These are phyloP conservation scores for Echinosophora koreensis DNA, from an alignment of 306 rosid genomes.

Conservation along the genomic window DNA sequence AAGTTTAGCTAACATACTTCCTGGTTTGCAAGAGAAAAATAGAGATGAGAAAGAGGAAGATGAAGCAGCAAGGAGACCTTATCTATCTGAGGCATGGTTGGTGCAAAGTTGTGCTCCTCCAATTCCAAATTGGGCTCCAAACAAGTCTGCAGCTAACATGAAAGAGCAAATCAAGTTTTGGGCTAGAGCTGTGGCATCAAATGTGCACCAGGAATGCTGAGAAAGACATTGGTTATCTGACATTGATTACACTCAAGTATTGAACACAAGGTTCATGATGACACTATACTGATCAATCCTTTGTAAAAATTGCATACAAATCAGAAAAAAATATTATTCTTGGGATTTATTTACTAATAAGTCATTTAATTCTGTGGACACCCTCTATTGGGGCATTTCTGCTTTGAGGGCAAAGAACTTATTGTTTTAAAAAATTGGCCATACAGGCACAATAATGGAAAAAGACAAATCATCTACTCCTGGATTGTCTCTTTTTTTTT, in stretches of 20 bases:
- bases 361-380: slow-evolving; percentile 3
- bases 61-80: slow-evolving; percentile 68
- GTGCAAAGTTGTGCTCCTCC: slow-evolving; percentile 68
- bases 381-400: neutral
- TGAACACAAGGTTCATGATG: slow-evolving; percentile 29
- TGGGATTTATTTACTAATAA: slow-evolving; percentile 27
- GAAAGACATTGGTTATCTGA: neutral
- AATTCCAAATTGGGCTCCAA: slow-evolving; percentile 65
- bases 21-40: slow-evolving; percentile 78
- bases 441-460: neutral
- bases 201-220: slow-evolving; percentile 68
- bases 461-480: neutral
- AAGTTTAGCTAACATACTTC: slow-evolving; percentile 73
- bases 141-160: slow-evolving; percentile 65
- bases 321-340: neutral
- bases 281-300: slow-evolving; percentile 40
- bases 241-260: slow-evolving; percentile 23
- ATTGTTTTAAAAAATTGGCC: neutral
- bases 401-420: neutral
- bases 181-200: slow-evolving; percentile 92
- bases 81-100: slow-evolving; percentile 91
- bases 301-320: slow-evolving; percentile 28
- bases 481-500: neutral
- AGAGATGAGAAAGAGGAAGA: slow-evolving; percentile 59
- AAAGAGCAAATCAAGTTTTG: slow-evolving; percentile 88